Evolutionary conservation across 306 rosid species (phyloP).

Genomic region (Trifolium dubium): DNA sequence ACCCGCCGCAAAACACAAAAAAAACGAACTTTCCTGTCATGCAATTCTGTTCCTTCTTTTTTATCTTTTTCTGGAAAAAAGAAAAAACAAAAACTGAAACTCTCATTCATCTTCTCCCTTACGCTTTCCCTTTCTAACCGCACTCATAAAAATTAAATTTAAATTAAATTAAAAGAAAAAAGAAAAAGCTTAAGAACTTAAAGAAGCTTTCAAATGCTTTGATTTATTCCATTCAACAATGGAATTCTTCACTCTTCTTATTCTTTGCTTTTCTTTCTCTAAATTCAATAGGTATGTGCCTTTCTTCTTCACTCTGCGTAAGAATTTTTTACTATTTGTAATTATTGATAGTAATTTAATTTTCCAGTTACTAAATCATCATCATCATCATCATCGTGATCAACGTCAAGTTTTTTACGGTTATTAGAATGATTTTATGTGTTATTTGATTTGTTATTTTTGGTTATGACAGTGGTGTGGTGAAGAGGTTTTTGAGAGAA

Average conservation of each 20-base stretch:
- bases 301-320: no score
- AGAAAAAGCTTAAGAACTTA: slow-evolving; percentile 29
- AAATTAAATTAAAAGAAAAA: not conserved
- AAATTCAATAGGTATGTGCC: slow-evolving; percentile 63
- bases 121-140: not conserved
- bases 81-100: not conserved
- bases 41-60: not conserved
- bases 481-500: slow-evolving; percentile 52
- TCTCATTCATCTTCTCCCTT: not conserved
- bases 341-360: not conserved
- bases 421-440: not conserved
- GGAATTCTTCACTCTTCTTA: slow-evolving; percentile 52
- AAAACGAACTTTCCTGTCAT: not conserved
- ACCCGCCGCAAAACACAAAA: not conserved
- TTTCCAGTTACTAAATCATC: slow-evolving; percentile 8
- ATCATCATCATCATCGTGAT: not conserved
- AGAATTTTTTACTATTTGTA: not conserved
- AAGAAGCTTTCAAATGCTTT: slow-evolving; percentile 55
- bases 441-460: not conserved
- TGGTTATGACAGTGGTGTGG: slow-evolving; percentile 35
- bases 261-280: slow-evolving; percentile 62
- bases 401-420: slow-evolving; percentile 18
- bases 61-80: not conserved
- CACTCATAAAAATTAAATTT: not conserved
- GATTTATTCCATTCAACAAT: slow-evolving; percentile 53